Percentiles rank a stretch among this genome's conserved stretches.
Evolutionary conservation across 179 eudicot genomes (phyloP).

Genomic region (Spergularia azorica): DNA sequence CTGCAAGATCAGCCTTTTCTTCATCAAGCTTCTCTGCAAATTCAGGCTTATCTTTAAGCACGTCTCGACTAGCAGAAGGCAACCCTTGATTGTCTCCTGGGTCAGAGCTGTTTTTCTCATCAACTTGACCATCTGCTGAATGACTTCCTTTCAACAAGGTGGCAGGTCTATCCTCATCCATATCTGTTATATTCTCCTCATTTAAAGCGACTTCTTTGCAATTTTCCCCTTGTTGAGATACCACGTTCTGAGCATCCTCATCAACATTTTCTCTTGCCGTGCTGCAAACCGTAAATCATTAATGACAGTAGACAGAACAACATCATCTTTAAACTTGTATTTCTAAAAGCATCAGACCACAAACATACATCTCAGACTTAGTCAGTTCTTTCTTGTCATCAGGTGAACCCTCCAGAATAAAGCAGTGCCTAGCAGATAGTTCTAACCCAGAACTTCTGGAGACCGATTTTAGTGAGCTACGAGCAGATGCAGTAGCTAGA

Average conservation of each 20-base stretch:
- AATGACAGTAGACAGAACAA: constrained; percentile 20
- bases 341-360: constrained; percentile 10
- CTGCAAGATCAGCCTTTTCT: constrained; percentile 16
- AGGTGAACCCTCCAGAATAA: constrained; percentile 82
- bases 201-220: constrained; percentile 22
- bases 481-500: constrained; percentile 57
- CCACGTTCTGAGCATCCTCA: constrained; percentile 38
- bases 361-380: constrained; percentile 54
- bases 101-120: constrained; percentile 35
- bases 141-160: constrained; percentile 24
- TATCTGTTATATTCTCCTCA: constrained; percentile 21
- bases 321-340: too few species aligned
- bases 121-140: constrained; percentile 26
- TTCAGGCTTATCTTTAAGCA: constrained; percentile 15
- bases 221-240: constrained; percentile 30
- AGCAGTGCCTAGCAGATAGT: constrained; percentile 82
- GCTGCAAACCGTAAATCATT: constrained; percentile 45
- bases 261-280: constrained; percentile 39
- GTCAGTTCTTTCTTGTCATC: constrained; percentile 49
- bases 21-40: constrained; percentile 5
- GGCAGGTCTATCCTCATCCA: constrained; percentile 25
- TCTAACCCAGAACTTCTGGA: constrained; percentile 50
- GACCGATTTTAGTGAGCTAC: constrained; percentile 54
- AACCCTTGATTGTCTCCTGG: constrained; percentile 32
- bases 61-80: constrained; percentile 28